Percentiles rank a stretch among this genome's conserved stretches.
These are phyloP conservation scores for Pythium volutum DNA, from an alignment of 352 stramenopile species.

Conservation along the genomic window DNA sequence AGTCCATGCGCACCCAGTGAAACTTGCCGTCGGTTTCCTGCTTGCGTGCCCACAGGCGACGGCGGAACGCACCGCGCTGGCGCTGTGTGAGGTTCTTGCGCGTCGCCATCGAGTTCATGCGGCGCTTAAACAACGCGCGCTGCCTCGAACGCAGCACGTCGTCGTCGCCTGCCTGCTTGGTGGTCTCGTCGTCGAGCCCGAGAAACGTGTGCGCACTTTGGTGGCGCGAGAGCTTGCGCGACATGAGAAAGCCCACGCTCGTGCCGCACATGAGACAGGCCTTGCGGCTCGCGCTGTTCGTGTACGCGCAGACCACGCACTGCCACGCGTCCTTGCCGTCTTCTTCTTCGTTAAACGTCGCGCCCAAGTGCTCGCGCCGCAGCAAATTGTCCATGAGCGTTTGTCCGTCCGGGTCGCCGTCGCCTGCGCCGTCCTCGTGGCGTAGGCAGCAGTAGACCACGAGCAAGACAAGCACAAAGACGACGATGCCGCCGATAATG, in stretches of 20 bases:
- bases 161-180: slow-evolving; percentile 30
- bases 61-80: slow-evolving; percentile 62
- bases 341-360: slow-evolving; percentile 46
- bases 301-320: slow-evolving; percentile 67
- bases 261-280: slow-evolving; percentile 72
- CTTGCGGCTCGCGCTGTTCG: slow-evolving; percentile 38
- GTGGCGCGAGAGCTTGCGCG: slow-evolving; percentile 31
- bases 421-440: slow-evolving; percentile 19
- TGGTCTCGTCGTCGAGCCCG: slow-evolving; percentile 28
- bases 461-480: slow-evolving; percentile 26
- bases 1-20: slow-evolving; percentile 70
- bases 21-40: slow-evolving; percentile 60
- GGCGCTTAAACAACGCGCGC: slow-evolving; percentile 63
- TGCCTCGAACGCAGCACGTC: slow-evolving; percentile 35
- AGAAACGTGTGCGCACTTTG: slow-evolving; percentile 60
- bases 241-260: slow-evolving; percentile 30
- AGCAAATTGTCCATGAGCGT: slow-evolving; percentile 55
- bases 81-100: slow-evolving; percentile 63
- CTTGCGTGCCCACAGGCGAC: slow-evolving; percentile 64
- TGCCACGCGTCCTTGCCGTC: slow-evolving; percentile 57
- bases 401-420: slow-evolving; percentile 1
- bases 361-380: slow-evolving; percentile 57
- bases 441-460: slow-evolving; percentile 59
- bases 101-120: slow-evolving; percentile 60
- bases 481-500: slow-evolving; percentile 11